These are phyloP conservation scores for Brettanomyces sp. DNA, from an alignment of 805 yeast species.

Conservation along the genomic window DNA sequence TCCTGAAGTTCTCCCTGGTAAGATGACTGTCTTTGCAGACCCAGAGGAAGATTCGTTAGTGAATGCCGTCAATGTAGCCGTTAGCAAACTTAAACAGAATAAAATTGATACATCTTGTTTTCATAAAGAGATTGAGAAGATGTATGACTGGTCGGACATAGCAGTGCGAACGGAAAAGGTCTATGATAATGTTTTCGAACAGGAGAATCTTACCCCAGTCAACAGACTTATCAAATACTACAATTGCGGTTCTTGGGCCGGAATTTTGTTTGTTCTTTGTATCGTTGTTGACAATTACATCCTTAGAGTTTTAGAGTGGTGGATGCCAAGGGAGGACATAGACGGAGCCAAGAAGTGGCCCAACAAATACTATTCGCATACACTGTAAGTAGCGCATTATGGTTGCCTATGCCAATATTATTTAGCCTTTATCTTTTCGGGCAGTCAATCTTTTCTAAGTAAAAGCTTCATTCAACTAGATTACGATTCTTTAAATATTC, in stretches of 20 bases:
- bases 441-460: background rate
- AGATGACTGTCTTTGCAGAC: constrained; percentile 87
- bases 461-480: background rate
- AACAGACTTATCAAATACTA: constrained; percentile 56
- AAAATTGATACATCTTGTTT: constrained; percentile 63
- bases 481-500: too few species aligned
- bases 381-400: background rate
- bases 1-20: constrained; percentile 87
- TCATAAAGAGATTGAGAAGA: constrained; percentile 64
- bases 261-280: constrained; percentile 71
- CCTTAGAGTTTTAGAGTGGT: constrained; percentile 52
- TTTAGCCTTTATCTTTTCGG: too few species aligned
- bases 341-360: constrained; percentile 83
- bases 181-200: constrained; percentile 37
- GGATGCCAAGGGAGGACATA: constrained; percentile 59
- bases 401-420: too few species aligned
- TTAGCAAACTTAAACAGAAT: constrained; percentile 44
- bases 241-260: constrained; percentile 76
- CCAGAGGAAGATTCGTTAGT: constrained; percentile 83
- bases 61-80: constrained; percentile 63
- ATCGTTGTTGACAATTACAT: constrained; percentile 72
- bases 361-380: constrained; percentile 1
- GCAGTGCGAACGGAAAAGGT: constrained; percentile 81
- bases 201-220: constrained; percentile 31
- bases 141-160: constrained; percentile 91